Evolutionary conservation across 1,284 basidiomycete species (phyloP).

Genomic region (Leucocoprinus gongylophorus): DNA sequence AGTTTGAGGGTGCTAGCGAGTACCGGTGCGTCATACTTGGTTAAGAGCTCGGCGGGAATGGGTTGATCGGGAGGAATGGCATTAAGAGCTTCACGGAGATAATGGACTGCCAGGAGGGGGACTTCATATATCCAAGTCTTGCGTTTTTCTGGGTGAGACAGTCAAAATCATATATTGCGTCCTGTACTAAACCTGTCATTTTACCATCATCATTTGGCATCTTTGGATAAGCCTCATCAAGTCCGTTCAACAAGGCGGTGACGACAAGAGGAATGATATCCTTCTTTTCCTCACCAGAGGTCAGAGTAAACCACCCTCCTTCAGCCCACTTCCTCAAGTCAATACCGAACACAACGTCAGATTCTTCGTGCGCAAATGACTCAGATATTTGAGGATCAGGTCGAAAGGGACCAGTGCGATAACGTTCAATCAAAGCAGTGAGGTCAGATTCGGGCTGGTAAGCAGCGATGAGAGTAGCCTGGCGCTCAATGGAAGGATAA

Average conservation of each 20-base stretch:
- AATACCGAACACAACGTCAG: constrained; percentile 83
- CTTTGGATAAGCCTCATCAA: constrained; percentile 60
- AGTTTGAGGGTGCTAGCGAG: constrained; percentile 81
- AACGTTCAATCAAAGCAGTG: constrained; percentile 78
- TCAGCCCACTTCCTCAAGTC: constrained; percentile 85
- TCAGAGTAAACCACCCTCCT: constrained; percentile 53
- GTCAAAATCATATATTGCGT: not conserved
- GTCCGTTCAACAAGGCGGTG: constrained; percentile 55
- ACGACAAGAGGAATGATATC: constrained; percentile 70
- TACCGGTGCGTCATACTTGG: constrained; percentile 78
- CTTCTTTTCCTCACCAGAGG: constrained; percentile 48
- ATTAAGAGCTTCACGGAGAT: constrained; percentile 78
- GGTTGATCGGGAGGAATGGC: constrained; percentile 58
- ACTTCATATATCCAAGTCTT: constrained; percentile 93
- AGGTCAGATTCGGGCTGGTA: constrained; percentile 84
- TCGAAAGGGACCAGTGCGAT: constrained; percentile 85
- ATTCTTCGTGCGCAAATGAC: constrained; percentile 70
- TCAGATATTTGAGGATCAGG: constrained; percentile 81
- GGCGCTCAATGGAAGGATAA: constrained; percentile 59
- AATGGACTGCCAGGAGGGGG: constrained; percentile 74
- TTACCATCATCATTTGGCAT: constrained; percentile 48
- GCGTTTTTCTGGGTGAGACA: constrained; percentile 53
- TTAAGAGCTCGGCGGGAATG: constrained; percentile 59
- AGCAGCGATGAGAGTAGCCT: constrained; percentile 67
- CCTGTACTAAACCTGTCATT: not conserved